These are phyloP conservation scores for Deuterostichococcus epilithicus DNA, from an alignment of 139 green algal species.

Conservation along the genomic window DNA sequence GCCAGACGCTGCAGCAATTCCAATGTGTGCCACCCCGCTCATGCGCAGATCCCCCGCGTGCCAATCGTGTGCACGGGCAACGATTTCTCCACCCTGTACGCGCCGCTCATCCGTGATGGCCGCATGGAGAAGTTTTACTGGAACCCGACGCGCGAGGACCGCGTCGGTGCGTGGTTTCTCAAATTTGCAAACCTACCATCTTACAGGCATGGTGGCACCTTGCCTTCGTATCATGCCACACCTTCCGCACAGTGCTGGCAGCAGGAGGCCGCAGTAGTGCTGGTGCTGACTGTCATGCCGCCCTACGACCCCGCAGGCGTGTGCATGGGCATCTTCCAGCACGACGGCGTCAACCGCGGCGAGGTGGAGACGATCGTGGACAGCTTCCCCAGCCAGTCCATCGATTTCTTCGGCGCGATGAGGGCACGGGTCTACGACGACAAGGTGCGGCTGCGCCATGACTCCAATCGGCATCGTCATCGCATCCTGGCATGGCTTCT, in stretches of 20 bases:
- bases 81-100: conserved; percentile 99
- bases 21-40: no score
- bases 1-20: neutral
- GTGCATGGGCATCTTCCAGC: conserved; percentile 96
- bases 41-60: conserved; percentile 90
- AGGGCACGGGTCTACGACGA: conserved; percentile 92
- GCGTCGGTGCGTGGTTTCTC: conserved; percentile 56
- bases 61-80: conserved; percentile 97
- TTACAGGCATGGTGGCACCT: no score
- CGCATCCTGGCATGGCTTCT: no score
- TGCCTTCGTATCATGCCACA: no score
- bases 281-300: no score
- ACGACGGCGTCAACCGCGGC: conserved; percentile 39
- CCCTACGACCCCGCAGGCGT: conserved; percentile 38
- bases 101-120: conserved; percentile 97
- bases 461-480: conserved; percentile 41
- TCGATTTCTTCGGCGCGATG: conserved; percentile 99
- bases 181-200: no score
- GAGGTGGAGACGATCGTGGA: conserved; percentile 89
- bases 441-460: conserved; percentile 58
- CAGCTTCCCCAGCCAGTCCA: conserved; percentile 98
- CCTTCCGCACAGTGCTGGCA: no score
- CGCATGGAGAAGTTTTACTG: conserved; percentile 99
- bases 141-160: conserved; percentile 88
- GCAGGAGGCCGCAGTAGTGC: no score